Evolutionary conservation across 192 early-diverging fungal species (phyloP).

Genomic region (Podila epigama): DNA sequence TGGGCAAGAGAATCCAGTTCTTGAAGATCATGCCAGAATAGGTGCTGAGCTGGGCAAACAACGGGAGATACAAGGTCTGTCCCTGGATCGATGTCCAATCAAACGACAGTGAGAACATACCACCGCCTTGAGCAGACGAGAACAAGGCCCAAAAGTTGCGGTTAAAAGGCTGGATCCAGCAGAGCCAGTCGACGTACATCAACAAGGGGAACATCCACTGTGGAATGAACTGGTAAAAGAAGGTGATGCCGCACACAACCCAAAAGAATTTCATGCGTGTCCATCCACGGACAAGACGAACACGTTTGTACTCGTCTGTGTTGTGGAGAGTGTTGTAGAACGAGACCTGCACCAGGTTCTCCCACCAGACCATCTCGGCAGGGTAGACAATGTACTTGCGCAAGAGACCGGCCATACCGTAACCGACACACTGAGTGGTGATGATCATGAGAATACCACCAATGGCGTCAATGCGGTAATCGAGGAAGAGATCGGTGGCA

Average conservation of each 20-base stretch:
- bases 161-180: conserved; percentile 35
- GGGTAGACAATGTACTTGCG: conserved; percentile 72
- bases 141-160: conserved; percentile 34
- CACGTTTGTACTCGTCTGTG: neutral
- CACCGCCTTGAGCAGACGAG: conserved; percentile 20
- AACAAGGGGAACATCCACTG: conserved; percentile 28
- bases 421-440: conserved; percentile 63
- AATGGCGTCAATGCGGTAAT: conserved; percentile 59
- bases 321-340: conserved; percentile 46
- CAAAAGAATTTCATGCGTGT: conserved; percentile 38
- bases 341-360: conserved; percentile 60
- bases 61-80: conserved; percentile 6
- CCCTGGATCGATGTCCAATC: conserved; percentile 40
- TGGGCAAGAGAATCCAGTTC: conserved; percentile 34
- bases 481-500: neutral
- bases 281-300: neutral
- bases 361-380: conserved; percentile 85
- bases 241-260: conserved; percentile 40
- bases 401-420: conserved; percentile 73
- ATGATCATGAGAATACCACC: conserved; percentile 61
- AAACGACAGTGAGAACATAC: conserved; percentile 29
- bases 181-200: conserved; percentile 48
- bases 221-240: conserved; percentile 55
- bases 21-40: conserved; percentile 20
- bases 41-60: neutral